Base-by-base conservation (phyloP, 2,329 filamentous ascomycete species). In the Sclerotinia minor region DNA sequence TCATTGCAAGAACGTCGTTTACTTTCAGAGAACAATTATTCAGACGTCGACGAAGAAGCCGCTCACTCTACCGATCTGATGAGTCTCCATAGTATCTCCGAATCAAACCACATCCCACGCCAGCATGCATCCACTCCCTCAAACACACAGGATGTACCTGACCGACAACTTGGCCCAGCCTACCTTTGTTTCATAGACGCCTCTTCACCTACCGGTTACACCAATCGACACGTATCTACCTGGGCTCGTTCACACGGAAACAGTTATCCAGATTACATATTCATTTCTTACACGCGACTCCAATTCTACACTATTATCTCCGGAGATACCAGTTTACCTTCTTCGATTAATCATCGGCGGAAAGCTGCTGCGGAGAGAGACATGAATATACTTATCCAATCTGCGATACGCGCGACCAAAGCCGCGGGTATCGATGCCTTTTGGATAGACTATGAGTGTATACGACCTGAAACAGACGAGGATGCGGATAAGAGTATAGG, bases 361-460 rank as follows among this genome's bases (percentile, higher is more conserved):
- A 29, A 19, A n/a, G 41, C 24, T 52, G 49, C 54, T 13, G 38
- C 44, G 11, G 52, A 67, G 35, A 24, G 15, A 15, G 45, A 50
- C 13, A 61, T 61, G 45, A 15, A 13, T 21, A 54, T 41, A 11
- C 35, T n/a, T 15, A 66, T 32, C 17, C 64, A 17, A 19, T 53
- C 52, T 17, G 67, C 29, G 21, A 57, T 65, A 21, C 38, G 45
- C n/a, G 67, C 67, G 41, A 32, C 60, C 1, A 24, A 26, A 26
- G 29, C 24, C 1, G 60, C 35, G 24, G 53, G 35, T n/a, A n/a
- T 64, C 19, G 26, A 29, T 26, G 67, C 60, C 17, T 68, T 64
- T 32, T 68, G 60, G 52, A 26, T 68, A 35, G 67, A 65, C 26
- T 58, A 65, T 17, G 52, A 58, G 45, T 68, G 67, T 45, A 49